These are phyloP conservation scores for Talaromyces trachyspermus DNA, from an alignment of 495 filamentous ascomycete species.

Conservation along the genomic window DNA sequence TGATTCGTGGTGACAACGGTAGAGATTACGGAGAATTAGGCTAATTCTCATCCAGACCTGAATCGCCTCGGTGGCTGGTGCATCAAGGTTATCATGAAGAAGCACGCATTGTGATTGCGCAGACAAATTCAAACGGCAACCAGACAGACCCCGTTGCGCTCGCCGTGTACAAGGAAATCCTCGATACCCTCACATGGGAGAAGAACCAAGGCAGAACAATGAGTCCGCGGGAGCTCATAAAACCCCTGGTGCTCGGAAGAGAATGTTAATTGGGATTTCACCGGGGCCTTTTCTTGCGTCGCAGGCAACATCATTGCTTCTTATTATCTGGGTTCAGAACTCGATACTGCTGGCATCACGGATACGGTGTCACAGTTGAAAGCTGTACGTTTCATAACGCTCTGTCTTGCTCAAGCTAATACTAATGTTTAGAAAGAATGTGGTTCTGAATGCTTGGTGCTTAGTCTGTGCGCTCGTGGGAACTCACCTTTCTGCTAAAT, in stretches of 20 bases:
- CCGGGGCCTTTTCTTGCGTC: conserved; percentile 34
- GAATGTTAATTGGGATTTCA: conserved; percentile 39
- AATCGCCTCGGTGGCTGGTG: conserved; percentile 45
- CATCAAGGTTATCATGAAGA: conserved; percentile 29
- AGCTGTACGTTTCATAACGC: conserved; percentile 23
- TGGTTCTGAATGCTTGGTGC: conserved; percentile 40
- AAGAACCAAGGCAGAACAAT: conserved; percentile 33
- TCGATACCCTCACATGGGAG: conserved; percentile 35
- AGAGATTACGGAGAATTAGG: neutral
- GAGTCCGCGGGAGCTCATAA: conserved; percentile 34
- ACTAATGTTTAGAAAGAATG: conserved; percentile 15
- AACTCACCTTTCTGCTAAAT: conserved; percentile 29
- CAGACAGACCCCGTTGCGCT: conserved; percentile 31
- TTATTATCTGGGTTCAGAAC: conserved; percentile 40
- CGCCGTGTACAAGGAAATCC: conserved; percentile 19
- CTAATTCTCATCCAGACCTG: conserved; percentile 21
- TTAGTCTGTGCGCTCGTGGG: conserved; percentile 28
- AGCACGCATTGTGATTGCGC: conserved; percentile 29
- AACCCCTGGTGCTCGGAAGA: conserved; percentile 31
- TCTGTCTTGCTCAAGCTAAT: neutral
- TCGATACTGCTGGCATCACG: conserved; percentile 41
- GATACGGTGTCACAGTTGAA: conserved; percentile 33
- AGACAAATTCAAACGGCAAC: conserved; percentile 40
- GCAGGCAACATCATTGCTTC: conserved; percentile 45
- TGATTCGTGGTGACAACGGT: too few species aligned